Base-by-base conservation (phyloP, 257 asterid species). In the Rehmannia glutinosa region DNA sequence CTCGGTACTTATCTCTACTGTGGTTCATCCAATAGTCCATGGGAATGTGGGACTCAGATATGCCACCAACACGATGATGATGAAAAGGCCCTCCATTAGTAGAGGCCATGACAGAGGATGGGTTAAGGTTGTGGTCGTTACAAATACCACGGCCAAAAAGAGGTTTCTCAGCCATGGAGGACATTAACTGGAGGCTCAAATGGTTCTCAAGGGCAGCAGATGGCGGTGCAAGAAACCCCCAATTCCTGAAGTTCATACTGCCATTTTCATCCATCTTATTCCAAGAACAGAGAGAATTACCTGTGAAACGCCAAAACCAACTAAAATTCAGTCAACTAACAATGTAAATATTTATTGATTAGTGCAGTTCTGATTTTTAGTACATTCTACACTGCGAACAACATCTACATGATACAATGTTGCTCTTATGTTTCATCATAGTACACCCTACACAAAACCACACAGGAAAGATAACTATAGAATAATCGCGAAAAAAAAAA, bases 1-100 rank as follows among this genome's bases (percentile, higher is more conserved):
- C 72, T 76, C 73, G 77, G 79, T 11, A 89, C 83, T 75, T 83
- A 13, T 81, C 93, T 64, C 87, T 71, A 23, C 45, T 64, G 11
- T 71, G 76, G 43, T 75, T 81, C 70, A 75, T 30, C 87, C 86
- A 83, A 54, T 71, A 86, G 39, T 77, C 80, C 50, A 75, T 53
- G 1, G 80, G 75, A 47, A 76, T 41, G 64, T 80, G 63, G 20
- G 80, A 28, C 62, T 82, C 93, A 0, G 81, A 54, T 33, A 79
- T 35, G 70, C 86, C 86, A 63, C 86, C 78, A 57, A 83, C 78
- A 38, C 84, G 86, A 57, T 79, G 90, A 54, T 85, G 89, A 66
- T 83, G 87, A 70, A 62, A 82, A 0, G 78, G 80, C 16, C 92
- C 84, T 1, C 83, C 86, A 74, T 78, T 84, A 12, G 75, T 82